Evolutionary conservation across 2,329 filamentous ascomycete species (phyloP), one percentile per base, ranked within the genome.

Genomic region (Aspergillus caelatus): DNA sequence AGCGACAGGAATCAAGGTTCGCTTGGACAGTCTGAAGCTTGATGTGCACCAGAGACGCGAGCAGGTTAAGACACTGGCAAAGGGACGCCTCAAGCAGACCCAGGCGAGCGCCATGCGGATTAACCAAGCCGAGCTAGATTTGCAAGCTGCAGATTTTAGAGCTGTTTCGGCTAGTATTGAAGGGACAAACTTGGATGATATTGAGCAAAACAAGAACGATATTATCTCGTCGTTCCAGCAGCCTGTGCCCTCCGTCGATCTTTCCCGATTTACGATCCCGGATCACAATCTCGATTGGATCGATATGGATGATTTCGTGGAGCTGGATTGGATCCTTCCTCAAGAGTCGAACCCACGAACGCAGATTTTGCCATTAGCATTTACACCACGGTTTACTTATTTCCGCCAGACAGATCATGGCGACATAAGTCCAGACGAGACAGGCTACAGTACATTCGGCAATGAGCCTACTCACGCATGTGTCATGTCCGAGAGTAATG

Each of bases 301-400:
- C 66, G 95, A 99, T 73, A 98, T 99, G 93, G 95, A 99, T 74
- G 95, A 99, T 75, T 99, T 99, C 78, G 94, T 99, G 34, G 95
- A 99, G 77, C 82, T 99, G 26, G 96, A 97, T 75, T 98, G 94
- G 94, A 94, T 97, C 60, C 80, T 97, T 28, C 94, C 94, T 0
- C 91, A 92, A 16, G 92, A 96, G 73, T 88, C 91, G 36, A 96
- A 97, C 68, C 94, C 94, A 0, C 91, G 96, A 69, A 98, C 94
- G 0, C 94, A 95, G 77, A 99, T 99, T 53, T 80, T 99, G 60
- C 96, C 96, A 0, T 85, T 99, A 10, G 94, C 92, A 0, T 98
- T 90, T 72, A 92, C 94, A 23, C 96, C 95, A n/a, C 88, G 95
- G 1, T 91, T 99, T 72, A 98, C 95, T 0, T 99, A 99, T 77